phyloP scores from a whole-genome alignment of 192 early-diverging fungal genomes.

The Podila clonocystis region DNA sequence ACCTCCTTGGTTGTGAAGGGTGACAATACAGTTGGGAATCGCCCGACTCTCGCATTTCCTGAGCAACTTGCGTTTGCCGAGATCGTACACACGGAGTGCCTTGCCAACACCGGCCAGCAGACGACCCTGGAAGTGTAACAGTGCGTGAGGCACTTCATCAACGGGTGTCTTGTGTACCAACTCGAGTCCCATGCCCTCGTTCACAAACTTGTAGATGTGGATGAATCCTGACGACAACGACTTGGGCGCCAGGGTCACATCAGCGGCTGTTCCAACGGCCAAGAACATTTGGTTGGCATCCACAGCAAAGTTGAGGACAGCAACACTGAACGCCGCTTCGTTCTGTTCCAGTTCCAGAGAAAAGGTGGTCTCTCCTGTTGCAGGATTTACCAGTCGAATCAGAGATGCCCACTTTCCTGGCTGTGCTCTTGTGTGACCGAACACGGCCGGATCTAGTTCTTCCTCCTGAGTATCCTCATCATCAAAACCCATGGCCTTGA shows the following conservation, averaged over 20 bases:
- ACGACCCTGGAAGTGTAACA: constrained; percentile 87
- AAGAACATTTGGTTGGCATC: constrained; percentile 69
- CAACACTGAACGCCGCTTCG: constrained; percentile 85
- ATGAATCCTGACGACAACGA: constrained; percentile 76
- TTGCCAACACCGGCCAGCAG: constrained; percentile 91
- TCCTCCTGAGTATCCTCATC: constrained; percentile 61
- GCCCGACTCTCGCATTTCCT: constrained; percentile 85
- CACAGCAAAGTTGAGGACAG: constrained; percentile 68
- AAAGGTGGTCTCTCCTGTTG: constrained; percentile 73
- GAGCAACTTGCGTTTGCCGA: constrained; percentile 91
- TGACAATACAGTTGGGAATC: constrained; percentile 80
- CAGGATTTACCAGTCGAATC: constrained; percentile 85
- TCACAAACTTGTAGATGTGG: constrained; percentile 75
- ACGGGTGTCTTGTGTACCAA: constrained; percentile 89
- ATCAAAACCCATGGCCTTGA: constrained; percentile 50
- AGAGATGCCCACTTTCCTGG: constrained; percentile 89
- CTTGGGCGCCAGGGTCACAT: constrained; percentile 74
- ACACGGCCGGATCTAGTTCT: constrained; percentile 67
- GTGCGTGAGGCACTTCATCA: constrained; percentile 85
- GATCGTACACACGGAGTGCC: constrained; percentile 89
- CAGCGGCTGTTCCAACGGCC: constrained; percentile 86
- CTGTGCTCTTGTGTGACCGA: constrained; percentile 77
- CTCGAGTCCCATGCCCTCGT: constrained; percentile 73
- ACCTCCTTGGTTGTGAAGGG: constrained; percentile 80
- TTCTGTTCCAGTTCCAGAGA: constrained; percentile 83